phyloP scores from a whole-genome alignment of 257 asterid genomes.

The Solanum chmielewskii region DNA sequence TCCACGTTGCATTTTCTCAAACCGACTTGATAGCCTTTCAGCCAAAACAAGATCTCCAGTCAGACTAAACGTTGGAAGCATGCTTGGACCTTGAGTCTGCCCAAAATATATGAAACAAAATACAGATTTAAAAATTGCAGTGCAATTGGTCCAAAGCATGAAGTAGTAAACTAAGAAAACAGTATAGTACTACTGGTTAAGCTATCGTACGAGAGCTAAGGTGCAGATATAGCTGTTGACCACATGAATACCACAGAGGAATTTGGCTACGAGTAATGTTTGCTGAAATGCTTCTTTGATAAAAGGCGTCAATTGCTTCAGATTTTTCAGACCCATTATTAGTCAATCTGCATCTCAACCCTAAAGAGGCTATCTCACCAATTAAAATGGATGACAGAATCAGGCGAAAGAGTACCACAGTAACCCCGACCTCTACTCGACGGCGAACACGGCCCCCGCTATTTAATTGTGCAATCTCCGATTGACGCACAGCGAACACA shows the following conservation, averaged over 20 bases:
- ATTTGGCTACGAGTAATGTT: conserved; percentile 28
- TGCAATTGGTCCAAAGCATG: background rate
- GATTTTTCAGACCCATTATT: conserved; percentile 10
- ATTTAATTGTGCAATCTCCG: background rate
- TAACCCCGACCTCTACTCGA: background rate
- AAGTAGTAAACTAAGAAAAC: background rate
- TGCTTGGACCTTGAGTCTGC: conserved; percentile 69
- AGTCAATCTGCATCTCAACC: background rate
- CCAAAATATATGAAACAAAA: background rate
- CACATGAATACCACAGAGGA: conserved; percentile 52
- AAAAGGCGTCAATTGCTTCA: conserved; percentile 19
- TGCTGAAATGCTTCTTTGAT: conserved; percentile 44
- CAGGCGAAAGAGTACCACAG: conserved; percentile 48
- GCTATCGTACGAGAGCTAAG: conserved; percentile 23
- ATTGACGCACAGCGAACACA: background rate
- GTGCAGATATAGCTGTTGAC: conserved; percentile 37
- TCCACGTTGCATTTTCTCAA: conserved; percentile 43
- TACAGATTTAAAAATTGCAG: background rate
- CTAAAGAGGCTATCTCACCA: conserved; percentile 35
- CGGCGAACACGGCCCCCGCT: background rate
- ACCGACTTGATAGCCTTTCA: conserved; percentile 40
- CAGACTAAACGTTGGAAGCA: conserved; percentile 55
- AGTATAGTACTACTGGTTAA: background rate
- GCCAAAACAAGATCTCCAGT: conserved; percentile 42
- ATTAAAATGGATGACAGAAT: conserved; percentile 38